Percentiles rank a stretch among this genome's conserved stretches.
Evolutionary conservation across 768 basidiomycete species (phyloP).

Genomic region (Boletus rubescentipes): DNA sequence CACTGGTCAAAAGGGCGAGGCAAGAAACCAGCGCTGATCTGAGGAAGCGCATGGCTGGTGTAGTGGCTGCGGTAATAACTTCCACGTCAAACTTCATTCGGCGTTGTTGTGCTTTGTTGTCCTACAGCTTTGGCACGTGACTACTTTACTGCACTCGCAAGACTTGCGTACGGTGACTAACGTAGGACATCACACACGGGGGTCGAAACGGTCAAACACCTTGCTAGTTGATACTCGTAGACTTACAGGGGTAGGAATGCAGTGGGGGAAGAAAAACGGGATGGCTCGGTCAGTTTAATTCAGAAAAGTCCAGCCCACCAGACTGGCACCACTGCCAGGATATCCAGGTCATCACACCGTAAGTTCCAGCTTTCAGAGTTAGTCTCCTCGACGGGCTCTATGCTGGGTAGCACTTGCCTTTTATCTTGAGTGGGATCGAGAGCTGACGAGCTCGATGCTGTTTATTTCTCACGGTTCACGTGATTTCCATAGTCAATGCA

Average conservation of each 20-base stretch:
- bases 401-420: no score
- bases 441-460: no score
- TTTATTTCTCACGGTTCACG: conserved; percentile 25
- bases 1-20: conserved; percentile 26
- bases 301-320: no score
- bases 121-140: conserved; percentile 17
- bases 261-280: no score
- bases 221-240: neutral
- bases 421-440: no score
- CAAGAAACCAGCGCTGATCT: conserved; percentile 28
- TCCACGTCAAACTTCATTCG: conserved; percentile 21
- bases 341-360: no score
- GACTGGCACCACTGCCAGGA: no score
- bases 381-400: no score
- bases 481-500: conserved; percentile 11
- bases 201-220: neutral
- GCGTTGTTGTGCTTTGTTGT: conserved; percentile 25
- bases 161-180: no score
- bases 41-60: conserved; percentile 29
- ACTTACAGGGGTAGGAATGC: neutral
- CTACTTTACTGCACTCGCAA: neutral
- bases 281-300: no score
- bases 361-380: no score
- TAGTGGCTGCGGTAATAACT: neutral
- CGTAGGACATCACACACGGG: no score